Evolutionary conservation across 768 basidiomycete species (phyloP).

Genomic region (Panaeolus cyanescens): DNA sequence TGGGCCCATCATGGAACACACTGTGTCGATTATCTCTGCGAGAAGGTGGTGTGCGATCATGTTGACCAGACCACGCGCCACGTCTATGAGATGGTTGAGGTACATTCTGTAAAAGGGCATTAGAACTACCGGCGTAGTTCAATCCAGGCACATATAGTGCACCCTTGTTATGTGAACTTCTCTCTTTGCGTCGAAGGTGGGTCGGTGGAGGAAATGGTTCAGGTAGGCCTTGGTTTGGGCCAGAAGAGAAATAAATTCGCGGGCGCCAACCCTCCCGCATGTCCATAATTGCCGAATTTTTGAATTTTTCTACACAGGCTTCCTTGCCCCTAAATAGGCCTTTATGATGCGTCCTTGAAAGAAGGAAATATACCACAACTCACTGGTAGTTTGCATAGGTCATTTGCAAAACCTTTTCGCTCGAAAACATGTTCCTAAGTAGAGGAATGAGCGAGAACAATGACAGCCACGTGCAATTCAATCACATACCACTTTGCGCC

Average conservation of each 20-base stretch:
- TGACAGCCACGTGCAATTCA: not conserved
- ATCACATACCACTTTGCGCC: conserved; percentile 76
- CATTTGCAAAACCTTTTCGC: conserved; percentile 89
- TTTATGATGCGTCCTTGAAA: not conserved
- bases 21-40: too few species aligned
- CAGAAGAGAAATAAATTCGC: conserved; percentile 80
- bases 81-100: too few species aligned
- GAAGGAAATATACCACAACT: conserved; percentile 24
- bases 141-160: conserved; percentile 62
- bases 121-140: not conserved
- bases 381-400: conserved; percentile 93
- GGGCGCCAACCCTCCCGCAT: conserved; percentile 82
- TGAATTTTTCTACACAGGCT: conserved; percentile 89
- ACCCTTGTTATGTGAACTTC: conserved; percentile 79
- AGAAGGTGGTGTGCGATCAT: too few species aligned
- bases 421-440: conserved; percentile 86
- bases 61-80: too few species aligned
- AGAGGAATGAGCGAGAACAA: conserved; percentile 4
- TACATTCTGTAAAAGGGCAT: conserved; percentile 13
- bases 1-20: too few species aligned
- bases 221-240: conserved; percentile 69
- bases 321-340: conserved; percentile 72
- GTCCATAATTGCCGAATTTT: conserved; percentile 89
- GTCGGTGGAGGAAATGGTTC: conserved; percentile 86
- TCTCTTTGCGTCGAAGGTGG: conserved; percentile 78